These are phyloP conservation scores for Xanthoceras sorbifolium DNA, from an alignment of 345 rosid genomes.

Conservation along the genomic window DNA sequence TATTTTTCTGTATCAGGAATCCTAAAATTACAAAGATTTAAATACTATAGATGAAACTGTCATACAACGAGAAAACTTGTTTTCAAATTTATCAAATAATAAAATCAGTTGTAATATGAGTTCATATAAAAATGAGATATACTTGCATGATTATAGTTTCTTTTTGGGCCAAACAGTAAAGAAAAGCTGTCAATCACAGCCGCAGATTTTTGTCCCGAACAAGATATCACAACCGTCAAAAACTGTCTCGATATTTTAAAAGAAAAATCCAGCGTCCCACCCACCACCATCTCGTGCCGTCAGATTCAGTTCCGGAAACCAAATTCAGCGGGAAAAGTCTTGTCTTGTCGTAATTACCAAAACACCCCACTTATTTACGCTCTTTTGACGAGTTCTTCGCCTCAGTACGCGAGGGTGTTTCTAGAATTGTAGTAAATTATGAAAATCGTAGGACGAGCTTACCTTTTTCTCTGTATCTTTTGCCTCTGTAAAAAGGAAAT, in stretches of 20 bases:
- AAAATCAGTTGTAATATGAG: not conserved
- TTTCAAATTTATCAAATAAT: not conserved
- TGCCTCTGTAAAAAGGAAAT: slow-evolving; percentile 33
- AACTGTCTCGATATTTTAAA: slow-evolving; percentile 31
- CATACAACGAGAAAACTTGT: no score
- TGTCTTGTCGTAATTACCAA: not conserved
- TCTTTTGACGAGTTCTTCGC: not conserved
- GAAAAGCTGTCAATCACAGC: slow-evolving; percentile 26
- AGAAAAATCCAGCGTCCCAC: slow-evolving; percentile 26
- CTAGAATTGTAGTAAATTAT: not conserved
- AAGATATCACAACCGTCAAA: slow-evolving; percentile 41
- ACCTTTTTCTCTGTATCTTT: slow-evolving; percentile 30
- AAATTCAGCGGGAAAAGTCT: slow-evolving; percentile 37
- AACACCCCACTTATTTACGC: not conserved
- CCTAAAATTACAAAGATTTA: no score
- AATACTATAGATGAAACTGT: no score
- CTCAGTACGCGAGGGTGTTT: slow-evolving; percentile 11
- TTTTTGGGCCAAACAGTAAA: not conserved
- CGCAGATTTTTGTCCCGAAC: slow-evolving; percentile 17
- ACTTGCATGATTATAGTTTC: not conserved
- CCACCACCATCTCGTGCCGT: slow-evolving; percentile 39
- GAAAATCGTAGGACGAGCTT: slow-evolving; percentile 27
- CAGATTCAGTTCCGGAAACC: slow-evolving; percentile 55
- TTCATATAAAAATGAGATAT: not conserved
- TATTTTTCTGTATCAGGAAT: no score